Base-by-base conservation (phyloP, 352 stramenopile species). In the Phytophthora megakarya region DNA sequence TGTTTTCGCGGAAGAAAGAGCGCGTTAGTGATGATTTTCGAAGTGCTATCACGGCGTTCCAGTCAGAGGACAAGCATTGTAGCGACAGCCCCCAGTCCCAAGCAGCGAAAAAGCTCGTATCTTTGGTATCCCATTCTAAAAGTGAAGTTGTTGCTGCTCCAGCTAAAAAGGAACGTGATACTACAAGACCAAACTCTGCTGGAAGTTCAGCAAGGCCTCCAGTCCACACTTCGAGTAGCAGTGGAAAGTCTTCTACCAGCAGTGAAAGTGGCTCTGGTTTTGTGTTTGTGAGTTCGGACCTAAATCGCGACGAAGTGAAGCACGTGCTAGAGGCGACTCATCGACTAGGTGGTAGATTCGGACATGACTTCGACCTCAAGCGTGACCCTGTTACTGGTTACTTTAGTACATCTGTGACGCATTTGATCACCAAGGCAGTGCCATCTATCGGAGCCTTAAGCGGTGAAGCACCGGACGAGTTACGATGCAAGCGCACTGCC, bases 401-500 rank as follows among this genome's bases (percentile, higher is more conserved):
- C 7, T 66, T 83, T 35, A 75, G 58, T 26, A 86, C 83, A 1
- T 89, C 80, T 1, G 82, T 92, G 32, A 95, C 86, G 23, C 83
- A 92, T 66, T 50, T 92, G 30, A 83, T 96, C 65, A 90, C 86
- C 9, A 91, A 89, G 53, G 65, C 80, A 11, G 75, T 86, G 3
- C 48, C 66, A 3, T 52, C 58, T 43, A 66, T 77, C 4, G 61
- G 65, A 11, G 46, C 44, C 19, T 43, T 56, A 45, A 0, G 43
- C 52, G 10, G 48, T 51, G 3, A n/a, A n/a, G n/a, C n/a, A n/a
- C 18, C 54, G 0, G 15, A 67, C 23, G 61, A 76, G 9, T 49
- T 80, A 28, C 84, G 86, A 23, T 96, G 88, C 56, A 90, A 91
- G 49, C 84, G 88, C 21, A 96, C 84, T 0, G 81, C 81, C 56